Evolutionary conservation across 805 yeast genomes (phyloP), one percentile per base, ranked within the genome.

Genomic region (Candida stauntonica): DNA sequence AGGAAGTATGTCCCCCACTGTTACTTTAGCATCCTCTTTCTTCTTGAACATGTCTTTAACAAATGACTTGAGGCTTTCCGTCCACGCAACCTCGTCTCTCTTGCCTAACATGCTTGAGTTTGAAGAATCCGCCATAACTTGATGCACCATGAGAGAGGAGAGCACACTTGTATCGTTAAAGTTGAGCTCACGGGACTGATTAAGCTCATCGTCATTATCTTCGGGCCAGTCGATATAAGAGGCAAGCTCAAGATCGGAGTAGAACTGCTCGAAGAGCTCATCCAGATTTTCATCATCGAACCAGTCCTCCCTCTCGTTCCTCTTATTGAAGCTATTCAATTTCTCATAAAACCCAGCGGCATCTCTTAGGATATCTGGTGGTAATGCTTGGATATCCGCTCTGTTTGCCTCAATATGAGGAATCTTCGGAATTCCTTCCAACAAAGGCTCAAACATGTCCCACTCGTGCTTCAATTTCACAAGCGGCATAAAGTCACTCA

Each of bases 401-500:
- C 47, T 54, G 42, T 42, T 48, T 29, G 39, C 66, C 33, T 53
- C 56, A 24, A 63, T 46, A 21, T 62, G 58, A 37, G 74, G 77
- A 41, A 78, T 62, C 38, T 70, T 73, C 1, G 83, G 81, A 0
- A 79, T 58, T 0, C 86, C 86, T 50, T 67, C 72, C 16, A 80
- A 57, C 27, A 79, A 58, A 4, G 77, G 74, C 11, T 67, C 66
- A 15, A 61, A 58, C 11, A 75, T 49, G 35, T 63, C 60, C 79
- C 79, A 69, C 5, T 58, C 55, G 5, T 60, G 41, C 17, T 61
- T 44, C 36, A 64, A 51, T 5, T 57, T 61, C 5, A 60, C 65
- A 57, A 64, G 52, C 0, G 70, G 67, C 30, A 64, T 48, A 41
- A 57, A 62, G 23, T 66, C 69, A 31, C 64, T 65, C 34, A 68